Base-by-base conservation (phyloP, 495 filamentous ascomycete genomes). In the Penicillium manginii region DNA sequence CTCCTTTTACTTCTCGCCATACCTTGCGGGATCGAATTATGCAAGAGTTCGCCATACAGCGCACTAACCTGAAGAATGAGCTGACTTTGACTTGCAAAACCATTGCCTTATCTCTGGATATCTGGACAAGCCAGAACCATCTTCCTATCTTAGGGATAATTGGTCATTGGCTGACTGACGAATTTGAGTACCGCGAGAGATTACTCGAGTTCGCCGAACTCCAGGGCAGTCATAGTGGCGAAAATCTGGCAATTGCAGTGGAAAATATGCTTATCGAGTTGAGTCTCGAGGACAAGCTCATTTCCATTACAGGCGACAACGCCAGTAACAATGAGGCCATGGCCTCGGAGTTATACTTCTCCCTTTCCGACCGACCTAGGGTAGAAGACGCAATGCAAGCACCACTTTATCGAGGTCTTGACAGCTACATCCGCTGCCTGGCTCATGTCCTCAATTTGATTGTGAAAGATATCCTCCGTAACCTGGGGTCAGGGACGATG, bases 371-470 rank as follows among this genome's bases (percentile, higher is more conserved):
- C 23, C 23, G 23, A 26, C 23, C 23, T 26, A 26, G 23, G 23
- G 23, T 21, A 19, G 21, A 50, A 54, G 50, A 57, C 37, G 12
- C 46, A 12, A 32, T 51, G 43, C 31, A 9, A n/a, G 40, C 14
- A 17, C 17, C 40, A n/a, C 40, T 45, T n/a, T 45, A 17, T 19
- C 17, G 35, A 14, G 59, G 54, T 6, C 2, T 50, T 19, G 54
- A 58, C n/a, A 62, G 59, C 42, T 62, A 62, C 33, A 50, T 62
- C 26, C 59, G 55, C 29, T 62, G 54, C 37, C 21, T 62, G 33
- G 59, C 59, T 43, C 54, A 62, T 54, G 32, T 62, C 31, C 23
- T 62, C 18, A 58, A 62, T 47, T 39, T 62, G 1, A 62, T 62
- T 52, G 55, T 54, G 14, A 54, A 54, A 15, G 59, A 58, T 54